Conservation (phyloP, 78 protist species). For the Dictyostelium purpureum region DNA sequence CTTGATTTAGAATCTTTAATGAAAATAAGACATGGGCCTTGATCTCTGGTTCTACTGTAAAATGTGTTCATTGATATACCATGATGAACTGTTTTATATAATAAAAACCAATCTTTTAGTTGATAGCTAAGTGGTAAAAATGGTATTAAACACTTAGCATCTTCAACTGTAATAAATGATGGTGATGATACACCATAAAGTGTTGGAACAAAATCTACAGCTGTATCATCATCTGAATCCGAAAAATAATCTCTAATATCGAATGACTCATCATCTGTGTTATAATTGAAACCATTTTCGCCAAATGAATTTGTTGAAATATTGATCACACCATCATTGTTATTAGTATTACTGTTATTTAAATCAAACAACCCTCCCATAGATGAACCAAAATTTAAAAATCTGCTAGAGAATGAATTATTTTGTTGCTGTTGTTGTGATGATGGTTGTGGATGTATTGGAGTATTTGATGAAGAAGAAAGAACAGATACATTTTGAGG, state of each 20-base stretch:
- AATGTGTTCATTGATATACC: slow-evolving; percentile 62
- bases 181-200: neutral
- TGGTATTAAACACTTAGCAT: neutral
- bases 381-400: neutral
- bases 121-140: slow-evolving; percentile 10
- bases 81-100: slow-evolving; percentile 40
- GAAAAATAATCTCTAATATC: neutral
- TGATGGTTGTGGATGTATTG: too few relatives aligned
- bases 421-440: neutral
- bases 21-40: slow-evolving; percentile 36
- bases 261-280: neutral
- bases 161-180: neutral
- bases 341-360: neutral
- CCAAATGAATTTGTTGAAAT: neutral
- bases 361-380: too few relatives aligned
- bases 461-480: neutral
- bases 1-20: slow-evolving; percentile 17
- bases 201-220: neutral
- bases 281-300: neutral
- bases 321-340: neutral
- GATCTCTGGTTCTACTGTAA: neutral
- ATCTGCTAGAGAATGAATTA: neutral
- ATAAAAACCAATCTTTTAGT: slow-evolving; percentile 18
- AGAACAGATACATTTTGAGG: neutral
- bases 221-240: neutral